These are phyloP conservation scores for Fraxinus cuspidata DNA, from an alignment of 257 asterid genomes.

Conservation along the genomic window DNA sequence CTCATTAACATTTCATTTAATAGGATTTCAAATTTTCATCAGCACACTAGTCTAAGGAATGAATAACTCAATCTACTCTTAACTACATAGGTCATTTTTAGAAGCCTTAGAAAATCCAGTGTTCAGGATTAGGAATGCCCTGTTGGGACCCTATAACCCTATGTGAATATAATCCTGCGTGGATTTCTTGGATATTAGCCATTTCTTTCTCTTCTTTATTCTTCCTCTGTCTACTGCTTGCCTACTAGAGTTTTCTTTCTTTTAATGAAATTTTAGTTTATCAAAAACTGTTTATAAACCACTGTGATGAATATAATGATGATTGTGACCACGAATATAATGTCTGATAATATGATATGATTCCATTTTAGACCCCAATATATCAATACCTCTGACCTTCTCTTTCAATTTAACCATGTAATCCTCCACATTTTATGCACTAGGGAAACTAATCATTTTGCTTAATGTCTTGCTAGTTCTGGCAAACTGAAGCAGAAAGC, in stretches of 20 bases:
- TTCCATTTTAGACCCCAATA: neutral
- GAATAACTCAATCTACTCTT: neutral
- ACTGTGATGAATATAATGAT: neutral
- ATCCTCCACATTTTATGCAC: neutral
- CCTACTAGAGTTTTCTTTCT: neutral
- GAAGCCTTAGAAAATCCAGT: neutral
- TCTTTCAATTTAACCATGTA: neutral
- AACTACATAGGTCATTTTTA: neutral
- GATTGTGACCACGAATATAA: neutral
- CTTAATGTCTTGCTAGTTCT: constrained; percentile 33
- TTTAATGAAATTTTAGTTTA: neutral
- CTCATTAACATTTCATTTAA: neutral
- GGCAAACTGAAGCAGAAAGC: constrained; percentile 53
- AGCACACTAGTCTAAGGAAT: neutral
- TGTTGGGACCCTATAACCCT: neutral
- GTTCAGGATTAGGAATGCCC: neutral
- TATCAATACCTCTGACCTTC: neutral
- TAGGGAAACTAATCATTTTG: neutral
- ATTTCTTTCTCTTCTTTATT: neutral
- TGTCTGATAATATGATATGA: neutral
- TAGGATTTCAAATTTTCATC: neutral
- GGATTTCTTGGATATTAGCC: neutral
- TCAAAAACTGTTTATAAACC: no score
- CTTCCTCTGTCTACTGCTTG: neutral
- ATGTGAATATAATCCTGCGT: neutral